Evolutionary conservation across 345 rosid genomes (phyloP).

Genomic region (Salix koriyanagi): DNA sequence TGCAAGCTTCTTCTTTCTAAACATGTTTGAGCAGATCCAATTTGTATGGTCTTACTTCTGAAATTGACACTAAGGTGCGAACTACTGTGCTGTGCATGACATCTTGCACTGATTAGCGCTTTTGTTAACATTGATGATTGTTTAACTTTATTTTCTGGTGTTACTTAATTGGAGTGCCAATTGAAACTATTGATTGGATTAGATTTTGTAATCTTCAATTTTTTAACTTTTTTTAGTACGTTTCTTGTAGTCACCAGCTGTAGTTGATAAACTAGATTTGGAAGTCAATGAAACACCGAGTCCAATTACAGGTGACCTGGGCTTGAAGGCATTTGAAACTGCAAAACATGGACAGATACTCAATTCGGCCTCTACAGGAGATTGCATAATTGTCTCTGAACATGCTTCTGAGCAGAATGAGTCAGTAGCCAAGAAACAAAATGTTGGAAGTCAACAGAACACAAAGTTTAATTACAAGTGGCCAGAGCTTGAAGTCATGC

Average conservation of each 20-base stretch:
- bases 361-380: slow-evolving; percentile 21
- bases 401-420: slow-evolving; percentile 15
- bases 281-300: slow-evolving; percentile 12
- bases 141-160: not conserved
- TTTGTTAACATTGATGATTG: not conserved
- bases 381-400: slow-evolving; percentile 13
- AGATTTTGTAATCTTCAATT: not conserved
- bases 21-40: not conserved
- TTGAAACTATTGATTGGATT: not conserved
- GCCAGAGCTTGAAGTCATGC: slow-evolving; percentile 19
- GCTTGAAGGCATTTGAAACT: slow-evolving; percentile 17
- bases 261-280: slow-evolving; percentile 31
- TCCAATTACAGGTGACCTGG: slow-evolving; percentile 12
- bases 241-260: slow-evolving; percentile 29
- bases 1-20: too few species aligned
- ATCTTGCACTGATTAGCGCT: not conserved
- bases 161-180: not conserved
- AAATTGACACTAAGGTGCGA: not conserved
- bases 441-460: slow-evolving; percentile 9
- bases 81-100: not conserved
- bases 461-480: slow-evolving; percentile 4
- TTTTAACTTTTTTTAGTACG: not conserved
- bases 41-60: not conserved
- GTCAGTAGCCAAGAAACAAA: slow-evolving; percentile 3
- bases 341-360: slow-evolving; percentile 23